phyloP scores from a whole-genome alignment of 805 yeast genomes.

The Metschnikowia aberdeeniae region DNA sequence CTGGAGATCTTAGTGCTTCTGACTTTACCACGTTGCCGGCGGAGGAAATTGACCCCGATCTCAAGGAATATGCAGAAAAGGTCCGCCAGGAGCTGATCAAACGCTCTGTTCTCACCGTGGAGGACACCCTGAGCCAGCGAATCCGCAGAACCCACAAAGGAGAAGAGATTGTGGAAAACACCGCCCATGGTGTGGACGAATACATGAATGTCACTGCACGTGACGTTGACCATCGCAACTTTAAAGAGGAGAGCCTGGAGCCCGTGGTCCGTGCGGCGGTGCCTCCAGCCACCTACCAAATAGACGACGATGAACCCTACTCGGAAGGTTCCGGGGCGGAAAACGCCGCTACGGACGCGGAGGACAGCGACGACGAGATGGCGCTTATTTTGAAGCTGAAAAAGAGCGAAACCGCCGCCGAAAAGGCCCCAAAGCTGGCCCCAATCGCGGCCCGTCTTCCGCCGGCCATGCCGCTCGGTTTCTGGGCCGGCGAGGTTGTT shows the following conservation, averaged over 20 bases:
- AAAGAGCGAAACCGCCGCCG: not conserved
- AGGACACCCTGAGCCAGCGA: constrained; percentile 49
- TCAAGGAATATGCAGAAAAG: constrained; percentile 63
- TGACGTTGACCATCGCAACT: constrained; percentile 36
- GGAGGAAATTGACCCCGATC: constrained; percentile 78
- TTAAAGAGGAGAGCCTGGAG: constrained; percentile 18
- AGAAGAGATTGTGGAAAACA: constrained; percentile 66
- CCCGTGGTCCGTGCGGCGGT: not conserved
- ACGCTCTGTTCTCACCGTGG: constrained; percentile 61
- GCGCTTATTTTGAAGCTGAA: constrained; percentile 26
- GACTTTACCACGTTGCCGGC: constrained; percentile 62
- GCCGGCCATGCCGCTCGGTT: constrained; percentile 12
- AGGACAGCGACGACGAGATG: constrained; percentile 29
- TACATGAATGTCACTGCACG: constrained; percentile 28
- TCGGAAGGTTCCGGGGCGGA: not conserved
- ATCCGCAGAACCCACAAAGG: constrained; percentile 84
- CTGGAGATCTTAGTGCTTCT: constrained; percentile 48
- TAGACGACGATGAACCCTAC: constrained; percentile 24
- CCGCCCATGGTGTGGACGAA: constrained; percentile 23
- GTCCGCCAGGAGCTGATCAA: constrained; percentile 66
- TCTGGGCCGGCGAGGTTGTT: constrained; percentile 47
- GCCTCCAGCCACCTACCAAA: constrained; percentile 8
- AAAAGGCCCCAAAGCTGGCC: not conserved
- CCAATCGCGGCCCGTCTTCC: constrained; percentile 5
- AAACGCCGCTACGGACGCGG: not conserved